Percentiles rank a stretch among this genome's conserved stretches.
Conservation (phyloP, 495 filamentous ascomycete species). For the Pyrenula massariospora region DNA sequence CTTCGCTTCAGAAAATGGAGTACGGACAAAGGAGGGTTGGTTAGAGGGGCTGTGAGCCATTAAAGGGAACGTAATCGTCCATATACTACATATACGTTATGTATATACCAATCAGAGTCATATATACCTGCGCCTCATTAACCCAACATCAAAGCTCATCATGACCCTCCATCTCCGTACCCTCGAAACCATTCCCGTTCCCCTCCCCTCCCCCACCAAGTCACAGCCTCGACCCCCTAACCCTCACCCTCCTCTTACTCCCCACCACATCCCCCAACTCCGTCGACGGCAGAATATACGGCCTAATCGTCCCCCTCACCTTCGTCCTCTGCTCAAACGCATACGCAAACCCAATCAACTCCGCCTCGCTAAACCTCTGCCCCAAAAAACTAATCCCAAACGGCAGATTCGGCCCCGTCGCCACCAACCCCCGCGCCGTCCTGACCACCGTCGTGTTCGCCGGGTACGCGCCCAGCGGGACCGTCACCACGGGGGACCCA, state of each 20-base stretch:
- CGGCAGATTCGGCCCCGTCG: slow-evolving; percentile 34
- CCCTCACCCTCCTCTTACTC: neutral
- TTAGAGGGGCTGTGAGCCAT: no score
- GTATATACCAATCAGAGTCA: no score
- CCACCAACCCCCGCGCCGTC: slow-evolving; percentile 28
- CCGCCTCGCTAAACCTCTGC: slow-evolving; percentile 37
- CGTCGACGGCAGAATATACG: slow-evolving; percentile 34
- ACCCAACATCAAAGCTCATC: no score
- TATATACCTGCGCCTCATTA: no score
- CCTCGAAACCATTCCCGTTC: neutral
- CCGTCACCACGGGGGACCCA: slow-evolving; percentile 37
- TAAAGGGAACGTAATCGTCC: no score
- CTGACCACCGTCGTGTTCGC: slow-evolving; percentile 24
- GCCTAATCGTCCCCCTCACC: slow-evolving; percentile 30
- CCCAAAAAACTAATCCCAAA: slow-evolving; percentile 52
- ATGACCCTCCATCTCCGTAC: no score
- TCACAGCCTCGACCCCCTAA: neutral
- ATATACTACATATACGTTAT: no score
- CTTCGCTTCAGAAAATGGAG: no score
- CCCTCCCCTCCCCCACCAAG: neutral
- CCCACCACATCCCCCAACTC: slow-evolving; percentile 30
- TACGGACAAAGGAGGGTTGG: no score
- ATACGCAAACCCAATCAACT: slow-evolving; percentile 52
- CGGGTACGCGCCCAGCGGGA: slow-evolving; percentile 40
- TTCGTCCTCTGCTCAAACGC: slow-evolving; percentile 57